Percentiles rank a stretch among this genome's conserved stretches.
These are phyloP conservation scores for Aspergillus candidus DNA, from an alignment of 2,329 filamentous ascomycete species.

Conservation along the genomic window DNA sequence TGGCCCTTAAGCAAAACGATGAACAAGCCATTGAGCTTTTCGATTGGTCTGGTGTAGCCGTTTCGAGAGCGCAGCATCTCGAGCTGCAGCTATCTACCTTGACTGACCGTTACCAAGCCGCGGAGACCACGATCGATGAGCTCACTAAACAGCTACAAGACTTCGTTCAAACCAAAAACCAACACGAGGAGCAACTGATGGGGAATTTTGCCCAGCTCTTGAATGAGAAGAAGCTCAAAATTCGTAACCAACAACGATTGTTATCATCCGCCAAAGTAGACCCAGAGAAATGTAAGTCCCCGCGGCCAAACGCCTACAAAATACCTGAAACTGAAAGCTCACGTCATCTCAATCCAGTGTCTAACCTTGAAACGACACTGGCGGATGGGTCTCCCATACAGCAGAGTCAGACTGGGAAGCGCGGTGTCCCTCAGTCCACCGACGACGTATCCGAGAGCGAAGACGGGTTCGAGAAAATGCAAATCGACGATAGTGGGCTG, in stretches of 20 bases:
- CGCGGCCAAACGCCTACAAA: neutral
- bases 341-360: neutral
- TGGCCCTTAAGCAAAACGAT: slow-evolving; percentile 48
- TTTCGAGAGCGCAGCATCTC: slow-evolving; percentile 39
- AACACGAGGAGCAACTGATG: slow-evolving; percentile 53
- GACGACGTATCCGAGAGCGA: slow-evolving; percentile 25
- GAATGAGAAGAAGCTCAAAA: slow-evolving; percentile 61
- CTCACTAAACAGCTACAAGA: slow-evolving; percentile 52
- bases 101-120: slow-evolving; percentile 35
- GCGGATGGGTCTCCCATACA: too few species aligned
- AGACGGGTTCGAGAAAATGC: slow-evolving; percentile 35
- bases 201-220: slow-evolving; percentile 53
- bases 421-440: slow-evolving; percentile 17
- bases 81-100: slow-evolving; percentile 38
- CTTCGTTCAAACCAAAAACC: slow-evolving; percentile 51
- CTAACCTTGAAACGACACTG: neutral
- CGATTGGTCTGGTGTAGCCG: slow-evolving; percentile 50
- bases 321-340: neutral
- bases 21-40: slow-evolving; percentile 52
- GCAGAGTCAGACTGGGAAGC: slow-evolving; percentile 20
- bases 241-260: slow-evolving; percentile 55
- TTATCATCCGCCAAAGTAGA: slow-evolving; percentile 47
- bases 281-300: slow-evolving; percentile 27
- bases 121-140: slow-evolving; percentile 46
- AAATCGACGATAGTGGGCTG: slow-evolving; percentile 21